Percentiles rank a stretch among this genome's conserved stretches.
These are phyloP conservation scores for Globisporangium heterothallicum DNA, from an alignment of 352 stramenopile genomes.

Conservation along the genomic window DNA sequence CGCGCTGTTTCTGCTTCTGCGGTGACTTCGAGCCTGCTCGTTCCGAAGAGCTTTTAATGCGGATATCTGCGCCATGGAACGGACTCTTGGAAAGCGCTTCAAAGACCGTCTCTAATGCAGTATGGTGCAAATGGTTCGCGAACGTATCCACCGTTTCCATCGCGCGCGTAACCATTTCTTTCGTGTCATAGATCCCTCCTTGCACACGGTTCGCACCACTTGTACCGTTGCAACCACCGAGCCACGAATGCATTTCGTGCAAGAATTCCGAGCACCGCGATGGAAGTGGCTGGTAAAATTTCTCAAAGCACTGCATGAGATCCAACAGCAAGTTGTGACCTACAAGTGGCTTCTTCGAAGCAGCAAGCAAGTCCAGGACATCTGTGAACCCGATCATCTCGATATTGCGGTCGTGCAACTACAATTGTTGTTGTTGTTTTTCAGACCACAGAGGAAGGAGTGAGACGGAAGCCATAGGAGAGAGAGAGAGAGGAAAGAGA, in stretches of 20 bases:
- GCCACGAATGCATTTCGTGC: slow-evolving; percentile 46
- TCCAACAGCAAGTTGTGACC: slow-evolving; percentile 82
- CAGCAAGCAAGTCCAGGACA: slow-evolving; percentile 49
- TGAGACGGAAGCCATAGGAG: no score
- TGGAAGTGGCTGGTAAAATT: slow-evolving; percentile 65
- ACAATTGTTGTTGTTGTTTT: no score
- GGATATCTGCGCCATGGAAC: slow-evolving; percentile 55
- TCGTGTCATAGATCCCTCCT: slow-evolving; percentile 65
- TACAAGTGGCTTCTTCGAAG: slow-evolving; percentile 43
- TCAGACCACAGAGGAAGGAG: no score
- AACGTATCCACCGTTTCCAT: slow-evolving; percentile 66
- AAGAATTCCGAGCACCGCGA: slow-evolving; percentile 50
- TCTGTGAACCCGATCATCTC: slow-evolving; percentile 61
- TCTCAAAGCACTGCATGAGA: slow-evolving; percentile 74
- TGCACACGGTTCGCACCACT: background rate
- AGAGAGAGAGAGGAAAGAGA: no score
- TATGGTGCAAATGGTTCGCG: slow-evolving; percentile 49
- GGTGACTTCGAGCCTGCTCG: background rate
- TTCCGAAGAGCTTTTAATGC: slow-evolving; percentile 17
- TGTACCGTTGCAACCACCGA: slow-evolving; percentile 13
- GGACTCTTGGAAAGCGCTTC: slow-evolving; percentile 50
- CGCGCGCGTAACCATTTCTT: slow-evolving; percentile 55
- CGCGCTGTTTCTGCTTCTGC: slow-evolving; percentile 15
- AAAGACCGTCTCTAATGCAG: slow-evolving; percentile 60
- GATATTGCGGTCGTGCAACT: slow-evolving; percentile 41